A percentile compares a stretch with the other conserved stretches of the same genome.
These are phyloP conservation scores for Nemania sp. DNA, from an alignment of 2,329 filamentous ascomycete genomes.

Conservation along the genomic window DNA sequence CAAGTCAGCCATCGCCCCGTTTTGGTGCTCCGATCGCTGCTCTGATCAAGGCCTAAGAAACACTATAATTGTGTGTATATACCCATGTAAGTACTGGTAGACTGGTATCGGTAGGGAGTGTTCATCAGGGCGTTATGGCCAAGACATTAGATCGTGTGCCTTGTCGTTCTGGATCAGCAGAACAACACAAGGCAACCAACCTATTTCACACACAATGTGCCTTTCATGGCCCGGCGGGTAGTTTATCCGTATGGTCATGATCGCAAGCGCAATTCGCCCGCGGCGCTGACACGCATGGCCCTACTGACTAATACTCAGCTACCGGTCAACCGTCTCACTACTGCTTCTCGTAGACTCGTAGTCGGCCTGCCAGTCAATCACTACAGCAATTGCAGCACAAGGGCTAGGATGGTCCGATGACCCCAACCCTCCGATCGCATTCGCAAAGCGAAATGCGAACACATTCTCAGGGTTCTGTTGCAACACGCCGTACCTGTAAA, in stretches of 20 bases:
- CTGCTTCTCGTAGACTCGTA: conserved; percentile 2
- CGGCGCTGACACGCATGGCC: conserved; percentile 1
- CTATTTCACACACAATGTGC: too few species aligned
- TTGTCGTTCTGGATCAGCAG: conserved; percentile 12
- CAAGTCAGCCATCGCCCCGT: conserved; percentile 16
- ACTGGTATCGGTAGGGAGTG: too few species aligned
- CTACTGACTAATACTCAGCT: background rate
- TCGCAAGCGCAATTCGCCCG: conserved; percentile 16
- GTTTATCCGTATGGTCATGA: conserved; percentile 21
- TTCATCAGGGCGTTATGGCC: too few species aligned
- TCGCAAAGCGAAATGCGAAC: conserved; percentile 25
- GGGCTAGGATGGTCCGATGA: conserved; percentile 1
- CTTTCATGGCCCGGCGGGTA: conserved; percentile 9
- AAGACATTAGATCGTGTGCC: too few species aligned
- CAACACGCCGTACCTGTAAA: conserved; percentile 3
- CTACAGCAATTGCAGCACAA: conserved; percentile 10
- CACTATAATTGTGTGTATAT: too few species aligned
- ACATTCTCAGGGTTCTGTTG: background rate
- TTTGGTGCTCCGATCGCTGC: conserved; percentile 10
- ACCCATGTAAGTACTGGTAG: too few species aligned
- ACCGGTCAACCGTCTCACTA: background rate
- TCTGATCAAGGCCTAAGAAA: conserved; percentile 6
- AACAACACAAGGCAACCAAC: too few species aligned
- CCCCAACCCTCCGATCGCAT: conserved; percentile 9
- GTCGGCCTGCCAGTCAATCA: background rate